phyloP scores from a whole-genome alignment of 1,284 basidiomycete genomes.

The Rugosomyces carneus region DNA sequence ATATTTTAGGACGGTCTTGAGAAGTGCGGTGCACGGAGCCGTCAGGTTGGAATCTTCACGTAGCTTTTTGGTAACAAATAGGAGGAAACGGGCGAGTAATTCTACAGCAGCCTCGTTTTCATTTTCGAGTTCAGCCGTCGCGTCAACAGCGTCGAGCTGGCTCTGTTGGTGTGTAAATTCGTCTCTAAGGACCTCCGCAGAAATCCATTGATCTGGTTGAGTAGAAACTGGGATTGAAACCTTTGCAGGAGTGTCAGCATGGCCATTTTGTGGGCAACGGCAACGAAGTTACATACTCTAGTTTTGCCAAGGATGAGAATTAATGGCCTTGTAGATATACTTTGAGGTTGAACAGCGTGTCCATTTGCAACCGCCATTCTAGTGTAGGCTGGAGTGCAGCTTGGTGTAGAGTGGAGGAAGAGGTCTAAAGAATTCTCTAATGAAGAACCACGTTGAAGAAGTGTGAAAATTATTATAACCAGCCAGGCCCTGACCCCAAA shows the following conservation, averaged over 20 bases:
- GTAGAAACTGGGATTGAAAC: conserved; percentile 82
- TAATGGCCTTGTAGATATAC: conserved; percentile 57
- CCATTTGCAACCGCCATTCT: conserved; percentile 33
- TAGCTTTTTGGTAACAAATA: conserved; percentile 62
- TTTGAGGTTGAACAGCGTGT: conserved; percentile 24
- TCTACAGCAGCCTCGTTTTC: conserved; percentile 63
- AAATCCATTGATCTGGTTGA: conserved; percentile 76
- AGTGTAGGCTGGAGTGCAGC: conserved; percentile 17
- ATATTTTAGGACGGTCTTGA: conserved; percentile 67
- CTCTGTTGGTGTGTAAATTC: conserved; percentile 72
- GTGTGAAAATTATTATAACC: conserved; percentile 25
- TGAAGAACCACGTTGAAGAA: conserved; percentile 9
- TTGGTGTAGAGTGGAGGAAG: conserved; percentile 11
- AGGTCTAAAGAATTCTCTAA: conserved; percentile 19
- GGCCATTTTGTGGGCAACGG: conserved; percentile 7
- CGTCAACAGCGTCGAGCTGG: conserved; percentile 47
- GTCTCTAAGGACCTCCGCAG: conserved; percentile 82
- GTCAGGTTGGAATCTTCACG: conserved; percentile 46
- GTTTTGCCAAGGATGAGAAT: conserved; percentile 52
- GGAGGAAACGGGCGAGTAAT: conserved; percentile 76
- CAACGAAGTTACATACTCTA: conserved; percentile 49
- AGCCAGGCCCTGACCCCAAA: conserved; percentile 33
- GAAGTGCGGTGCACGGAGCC: conserved; percentile 59
- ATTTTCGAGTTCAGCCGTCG: conserved; percentile 46
- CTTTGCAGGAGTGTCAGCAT: conserved; percentile 31